A percentile compares a stretch with the other conserved stretches of the same genome.
Conservation (phyloP, 2,329 filamentous ascomycete species). For the Corinectria fuckeliana region DNA sequence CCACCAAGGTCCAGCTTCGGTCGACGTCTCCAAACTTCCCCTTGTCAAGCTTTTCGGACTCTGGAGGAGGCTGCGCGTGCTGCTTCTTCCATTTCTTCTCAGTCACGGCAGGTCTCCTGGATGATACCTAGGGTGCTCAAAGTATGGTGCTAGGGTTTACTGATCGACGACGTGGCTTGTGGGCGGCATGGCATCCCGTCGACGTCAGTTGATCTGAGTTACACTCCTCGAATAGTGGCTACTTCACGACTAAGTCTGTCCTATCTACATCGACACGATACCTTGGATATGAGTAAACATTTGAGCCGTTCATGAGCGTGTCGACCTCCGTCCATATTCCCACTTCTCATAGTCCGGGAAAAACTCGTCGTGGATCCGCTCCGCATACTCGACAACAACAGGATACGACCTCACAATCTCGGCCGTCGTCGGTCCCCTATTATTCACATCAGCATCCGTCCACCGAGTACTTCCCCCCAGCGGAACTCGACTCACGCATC, state of each 20-base stretch:
- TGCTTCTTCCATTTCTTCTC: background rate
- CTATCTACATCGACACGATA: no score
- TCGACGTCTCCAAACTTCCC: background rate
- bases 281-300: no score
- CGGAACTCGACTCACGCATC: constrained; percentile 57
- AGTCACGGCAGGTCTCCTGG: background rate
- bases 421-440: constrained; percentile 55
- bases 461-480: background rate
- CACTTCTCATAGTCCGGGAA: constrained; percentile 63
- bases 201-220: no score
- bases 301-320: no score
- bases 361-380: constrained; percentile 60
- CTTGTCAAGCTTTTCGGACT: background rate
- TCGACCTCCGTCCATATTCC: constrained; percentile 25
- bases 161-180: no score
- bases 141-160: background rate
- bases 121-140: background rate
- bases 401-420: constrained; percentile 54
- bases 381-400: constrained; percentile 60
- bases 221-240: no score
- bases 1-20: background rate
- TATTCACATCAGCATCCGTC: background rate
- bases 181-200: no score
- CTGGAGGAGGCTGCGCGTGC: background rate
- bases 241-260: no score